Base-by-base conservation (phyloP, 2,329 filamentous ascomycete species). In the Stenocarpella maydis region DNA sequence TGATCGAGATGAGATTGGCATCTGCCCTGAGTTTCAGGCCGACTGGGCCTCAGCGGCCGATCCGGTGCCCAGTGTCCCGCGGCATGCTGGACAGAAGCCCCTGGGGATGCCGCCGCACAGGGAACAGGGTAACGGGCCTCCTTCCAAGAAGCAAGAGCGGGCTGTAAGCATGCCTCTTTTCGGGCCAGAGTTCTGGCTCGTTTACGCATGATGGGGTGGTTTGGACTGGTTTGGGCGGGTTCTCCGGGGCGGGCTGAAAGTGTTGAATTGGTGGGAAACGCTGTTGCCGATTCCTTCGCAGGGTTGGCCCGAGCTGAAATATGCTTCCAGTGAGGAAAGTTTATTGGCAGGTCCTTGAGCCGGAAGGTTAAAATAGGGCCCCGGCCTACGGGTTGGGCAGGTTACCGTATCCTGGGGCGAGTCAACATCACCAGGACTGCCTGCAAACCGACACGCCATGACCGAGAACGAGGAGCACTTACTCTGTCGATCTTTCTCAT, bases 11-110 rank as follows among this genome's bases (percentile, higher is more conserved):
- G 34, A 34, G 34, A 34, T 14, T 47, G 55, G 55, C 19, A 26
- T 26, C 6, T 31, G 39, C 39, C 39, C 55, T 39, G 55, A 61
- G 55, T 61, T 45, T 47, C 39, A 34, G 26, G 26, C 39, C 24
- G 26, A 61, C 55, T 61, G 26, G 21, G 21, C 55, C 55, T 61
- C 47, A n/a, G 55, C 55, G 55, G 55, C 55, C 55, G 54, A n/a
- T 21, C 43, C 54, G 54, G 54, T 43, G 39, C 54, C 55, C 39
- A 34, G 39, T 8, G 39, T 61, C 19, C 39, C 55, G 55, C 39
- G 55, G 55, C 39, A 61, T 61, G 41, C 55, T 61, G 41, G 55
- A 24, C 21, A n/a, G 7, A 21, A 2, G 39, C 26, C 55, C 31
- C 39, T 9, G 45, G 39, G 39, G 41, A 61, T 9, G 39, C 15